Evolutionary conservation across 2,329 filamentous ascomycete genomes (phyloP).

Genomic region (Aureobasidium sp.): DNA sequence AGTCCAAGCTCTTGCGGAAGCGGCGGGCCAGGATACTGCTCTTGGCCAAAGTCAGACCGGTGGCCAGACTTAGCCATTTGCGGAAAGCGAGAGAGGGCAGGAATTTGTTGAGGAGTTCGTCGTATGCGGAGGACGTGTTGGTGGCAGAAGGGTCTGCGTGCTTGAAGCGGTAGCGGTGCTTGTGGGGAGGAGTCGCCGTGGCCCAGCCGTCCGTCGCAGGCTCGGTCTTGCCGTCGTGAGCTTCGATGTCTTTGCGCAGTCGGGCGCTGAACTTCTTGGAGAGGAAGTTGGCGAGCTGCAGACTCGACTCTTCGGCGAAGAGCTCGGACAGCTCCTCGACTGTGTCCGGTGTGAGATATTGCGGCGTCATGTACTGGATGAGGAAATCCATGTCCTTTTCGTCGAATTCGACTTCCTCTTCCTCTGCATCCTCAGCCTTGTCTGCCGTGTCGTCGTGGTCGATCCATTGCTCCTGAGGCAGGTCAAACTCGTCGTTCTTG

Average conservation of each 20-base stretch:
- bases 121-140: slow-evolving; percentile 47
- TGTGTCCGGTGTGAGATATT: slow-evolving; percentile 86
- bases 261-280: slow-evolving; percentile 67
- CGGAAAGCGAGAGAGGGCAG: slow-evolving; percentile 80
- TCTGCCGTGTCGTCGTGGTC: slow-evolving; percentile 46
- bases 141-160: slow-evolving; percentile 36
- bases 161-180: slow-evolving; percentile 85
- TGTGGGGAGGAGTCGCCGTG: slow-evolving; percentile 76
- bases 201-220: slow-evolving; percentile 29
- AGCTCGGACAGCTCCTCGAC: slow-evolving; percentile 72
- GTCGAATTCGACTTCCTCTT: slow-evolving; percentile 53
- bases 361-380: slow-evolving; percentile 81
- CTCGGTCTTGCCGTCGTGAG: slow-evolving; percentile 14
- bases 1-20: slow-evolving; percentile 82
- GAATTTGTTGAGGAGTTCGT: slow-evolving; percentile 72
- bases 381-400: slow-evolving; percentile 82
- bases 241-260: slow-evolving; percentile 61
- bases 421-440: slow-evolving; percentile 57
- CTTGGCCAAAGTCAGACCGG: slow-evolving; percentile 64
- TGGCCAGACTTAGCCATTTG: slow-evolving; percentile 82
- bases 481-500: slow-evolving; percentile 83
- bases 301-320: slow-evolving; percentile 76
- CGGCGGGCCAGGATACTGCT: slow-evolving; percentile 75
- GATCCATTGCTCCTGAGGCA: slow-evolving; percentile 59
- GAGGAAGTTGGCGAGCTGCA: slow-evolving; percentile 73